These are phyloP conservation scores for Chalciporus pseudorubinellus DNA, from an alignment of 768 basidiomycete genomes.

Conservation along the genomic window DNA sequence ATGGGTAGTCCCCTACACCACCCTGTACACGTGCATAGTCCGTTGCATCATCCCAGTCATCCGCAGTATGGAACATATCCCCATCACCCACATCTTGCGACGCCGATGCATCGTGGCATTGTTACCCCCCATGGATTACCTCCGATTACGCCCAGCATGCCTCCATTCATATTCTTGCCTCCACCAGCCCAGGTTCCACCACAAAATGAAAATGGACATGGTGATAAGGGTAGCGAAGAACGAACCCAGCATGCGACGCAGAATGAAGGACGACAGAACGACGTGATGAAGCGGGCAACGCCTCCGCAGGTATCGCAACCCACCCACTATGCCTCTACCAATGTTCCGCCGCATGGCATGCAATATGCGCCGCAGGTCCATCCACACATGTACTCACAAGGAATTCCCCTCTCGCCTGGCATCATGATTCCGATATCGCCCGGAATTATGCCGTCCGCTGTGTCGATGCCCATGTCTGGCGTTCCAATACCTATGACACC, in stretches of 20 bases:
- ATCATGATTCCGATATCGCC: conserved; percentile 28
- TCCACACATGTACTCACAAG: conserved; percentile 29
- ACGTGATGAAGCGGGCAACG: conserved; percentile 7
- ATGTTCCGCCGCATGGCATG: conserved; percentile 16
- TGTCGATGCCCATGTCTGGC: conserved; percentile 19
- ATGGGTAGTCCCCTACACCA: conserved; percentile 32
- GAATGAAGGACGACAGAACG: conserved; percentile 6
- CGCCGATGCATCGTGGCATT: conserved; percentile 30
- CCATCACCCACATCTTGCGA: conserved; percentile 11
- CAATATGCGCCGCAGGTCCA: conserved; percentile 23
- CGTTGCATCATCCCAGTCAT: conserved; percentile 30
- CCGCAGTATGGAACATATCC: conserved; percentile 29
- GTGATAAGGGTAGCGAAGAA: conserved; percentile 2
- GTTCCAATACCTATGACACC: conserved; percentile 28
- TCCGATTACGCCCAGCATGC: conserved; percentile 97
- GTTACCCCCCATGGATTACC: conserved; percentile 82
- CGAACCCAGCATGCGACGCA: background rate
- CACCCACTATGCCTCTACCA: conserved; percentile 12
- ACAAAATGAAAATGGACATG: conserved; percentile 17
- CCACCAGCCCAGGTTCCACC: conserved; percentile 36
- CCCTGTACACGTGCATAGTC: conserved; percentile 32
- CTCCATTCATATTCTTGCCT: conserved; percentile 82
- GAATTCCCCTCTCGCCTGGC: conserved; percentile 32
- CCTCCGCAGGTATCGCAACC: conserved; percentile 7
- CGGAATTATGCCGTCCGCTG: conserved; percentile 18